These are phyloP conservation scores for Monosporascus sp. DNA, from an alignment of 2,329 filamentous ascomycete species.

Conservation along the genomic window DNA sequence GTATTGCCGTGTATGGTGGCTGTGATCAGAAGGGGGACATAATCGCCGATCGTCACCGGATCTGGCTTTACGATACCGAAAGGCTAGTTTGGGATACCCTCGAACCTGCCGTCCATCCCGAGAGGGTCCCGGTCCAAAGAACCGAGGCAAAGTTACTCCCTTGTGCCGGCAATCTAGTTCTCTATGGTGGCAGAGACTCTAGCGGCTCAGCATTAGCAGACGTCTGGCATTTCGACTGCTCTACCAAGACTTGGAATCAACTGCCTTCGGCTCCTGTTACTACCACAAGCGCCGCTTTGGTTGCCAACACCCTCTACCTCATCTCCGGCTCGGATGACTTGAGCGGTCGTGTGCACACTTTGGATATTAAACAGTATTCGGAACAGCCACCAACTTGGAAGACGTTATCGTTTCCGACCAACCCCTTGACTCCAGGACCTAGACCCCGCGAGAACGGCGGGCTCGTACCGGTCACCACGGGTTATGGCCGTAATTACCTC, in stretches of 20 bases:
- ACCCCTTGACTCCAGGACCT: constrained; percentile 34
- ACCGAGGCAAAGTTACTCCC: constrained; percentile 30
- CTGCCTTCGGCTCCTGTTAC: constrained; percentile 38
- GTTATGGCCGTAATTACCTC: constrained; percentile 46
- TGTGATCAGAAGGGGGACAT: constrained; percentile 21
- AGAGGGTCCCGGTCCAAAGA: constrained; percentile 23
- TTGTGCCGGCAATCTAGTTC: constrained; percentile 40
- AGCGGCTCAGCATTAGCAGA: constrained; percentile 31
- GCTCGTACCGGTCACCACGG: constrained; percentile 41
- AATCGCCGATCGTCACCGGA: constrained; percentile 24
- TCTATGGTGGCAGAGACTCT: constrained; percentile 39
- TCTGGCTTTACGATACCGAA: constrained; percentile 35
- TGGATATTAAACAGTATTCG: constrained; percentile 26
- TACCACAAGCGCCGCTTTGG: constrained; percentile 36
- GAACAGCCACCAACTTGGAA: constrained; percentile 32
- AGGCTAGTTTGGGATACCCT: constrained; percentile 29
- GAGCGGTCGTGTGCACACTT: constrained; percentile 29
- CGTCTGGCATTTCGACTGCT: constrained; percentile 45
- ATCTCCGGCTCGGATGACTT: constrained; percentile 32
- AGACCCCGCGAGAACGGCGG: constrained; percentile 35
- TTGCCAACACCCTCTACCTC: constrained; percentile 39
- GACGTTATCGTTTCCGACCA: constrained; percentile 29
- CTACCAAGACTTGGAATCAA: constrained; percentile 41
- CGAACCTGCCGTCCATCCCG: constrained; percentile 23
- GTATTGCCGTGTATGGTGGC: constrained; percentile 32